Conservation (phyloP, 306 rosid genomes). For the Clitoria ternatea region DNA sequence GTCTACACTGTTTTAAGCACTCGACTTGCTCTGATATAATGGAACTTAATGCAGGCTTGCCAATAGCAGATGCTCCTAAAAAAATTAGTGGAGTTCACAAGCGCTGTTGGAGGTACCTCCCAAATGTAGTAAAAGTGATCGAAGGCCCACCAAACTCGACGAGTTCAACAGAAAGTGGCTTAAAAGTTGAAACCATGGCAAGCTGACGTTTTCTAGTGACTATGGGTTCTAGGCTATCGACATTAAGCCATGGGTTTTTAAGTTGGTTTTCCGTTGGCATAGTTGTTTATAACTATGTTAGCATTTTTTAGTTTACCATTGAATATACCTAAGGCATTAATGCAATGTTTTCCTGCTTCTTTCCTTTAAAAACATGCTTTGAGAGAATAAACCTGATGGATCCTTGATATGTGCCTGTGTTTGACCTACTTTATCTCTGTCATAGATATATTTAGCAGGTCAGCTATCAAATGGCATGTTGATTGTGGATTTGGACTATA, state of each 20-base stretch:
- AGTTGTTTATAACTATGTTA: slow-evolving; percentile 14
- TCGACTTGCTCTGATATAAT: slow-evolving; percentile 13
- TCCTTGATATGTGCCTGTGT: background rate
- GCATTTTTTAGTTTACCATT: slow-evolving; percentile 3
- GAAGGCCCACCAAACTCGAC: slow-evolving; percentile 37
- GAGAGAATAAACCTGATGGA: slow-evolving; percentile 10
- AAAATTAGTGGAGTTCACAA: slow-evolving; percentile 97
- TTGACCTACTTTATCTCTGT: background rate
- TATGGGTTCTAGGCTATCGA: slow-evolving; percentile 14
- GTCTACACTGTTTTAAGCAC: background rate
- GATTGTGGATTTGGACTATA: background rate
- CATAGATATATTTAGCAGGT: background rate
- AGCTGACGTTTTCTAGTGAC: slow-evolving; percentile 34
- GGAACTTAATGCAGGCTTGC: slow-evolving; percentile 60
- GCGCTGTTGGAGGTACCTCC: slow-evolving; percentile 92
- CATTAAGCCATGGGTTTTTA: background rate
- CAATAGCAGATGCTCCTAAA: slow-evolving; percentile 65
- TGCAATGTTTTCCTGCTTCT: slow-evolving; percentile 27
- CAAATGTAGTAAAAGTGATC: slow-evolving; percentile 33
- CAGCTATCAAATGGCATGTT: background rate
- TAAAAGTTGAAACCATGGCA: slow-evolving; percentile 53
- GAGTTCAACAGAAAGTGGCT: slow-evolving; percentile 39
- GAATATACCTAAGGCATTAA: slow-evolving; percentile 14
- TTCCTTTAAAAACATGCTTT: slow-evolving; percentile 24
- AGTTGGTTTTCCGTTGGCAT: slow-evolving; percentile 21